Percentiles rank a stretch among this genome's conserved stretches.
These are phyloP conservation scores for Sphaerulina vaccinii DNA, from an alignment of 2,329 filamentous ascomycete genomes.

Conservation along the genomic window DNA sequence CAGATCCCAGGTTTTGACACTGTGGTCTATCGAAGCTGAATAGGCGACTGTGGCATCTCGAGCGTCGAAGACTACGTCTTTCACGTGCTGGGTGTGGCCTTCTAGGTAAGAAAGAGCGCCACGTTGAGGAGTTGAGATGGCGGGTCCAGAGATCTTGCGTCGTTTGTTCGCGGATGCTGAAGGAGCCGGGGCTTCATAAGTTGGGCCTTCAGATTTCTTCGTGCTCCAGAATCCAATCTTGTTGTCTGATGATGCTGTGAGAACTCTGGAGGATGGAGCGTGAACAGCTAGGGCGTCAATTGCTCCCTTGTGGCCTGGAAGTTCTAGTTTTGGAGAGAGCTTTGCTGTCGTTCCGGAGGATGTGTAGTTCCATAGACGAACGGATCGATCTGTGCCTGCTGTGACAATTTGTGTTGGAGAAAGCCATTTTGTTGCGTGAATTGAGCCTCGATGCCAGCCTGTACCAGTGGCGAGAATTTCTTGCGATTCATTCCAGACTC, in stretches of 20 bases:
- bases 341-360: conserved; percentile 53
- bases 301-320: conserved; percentile 76
- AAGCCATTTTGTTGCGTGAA: conserved; percentile 83
- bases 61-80: conserved; percentile 80
- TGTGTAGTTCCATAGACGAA: conserved; percentile 83
- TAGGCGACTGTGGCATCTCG: conserved; percentile 86
- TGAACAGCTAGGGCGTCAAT: conserved; percentile 76
- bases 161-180: conserved; percentile 62
- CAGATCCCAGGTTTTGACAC: conserved; percentile 85
- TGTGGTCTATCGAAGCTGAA: conserved; percentile 87
- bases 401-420: conserved; percentile 77
- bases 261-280: conserved; percentile 69
- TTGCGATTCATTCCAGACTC: conserved; percentile 89
- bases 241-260: conserved; percentile 83
- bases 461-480: conserved; percentile 76
- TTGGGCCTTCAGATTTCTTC: conserved; percentile 69
- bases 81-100: conserved; percentile 71
- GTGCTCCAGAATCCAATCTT: conserved; percentile 86
- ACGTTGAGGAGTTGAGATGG: conserved; percentile 62
- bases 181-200: conserved; percentile 66
- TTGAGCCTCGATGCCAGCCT: conserved; percentile 65
- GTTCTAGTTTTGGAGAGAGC: conserved; percentile 72
- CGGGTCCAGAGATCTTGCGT: conserved; percentile 58
- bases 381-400: conserved; percentile 76
- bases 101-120: conserved; percentile 74